Conservation (phyloP, 371 early-diverging fungal genomes). For the Syncephalastrum monosporum region DNA sequence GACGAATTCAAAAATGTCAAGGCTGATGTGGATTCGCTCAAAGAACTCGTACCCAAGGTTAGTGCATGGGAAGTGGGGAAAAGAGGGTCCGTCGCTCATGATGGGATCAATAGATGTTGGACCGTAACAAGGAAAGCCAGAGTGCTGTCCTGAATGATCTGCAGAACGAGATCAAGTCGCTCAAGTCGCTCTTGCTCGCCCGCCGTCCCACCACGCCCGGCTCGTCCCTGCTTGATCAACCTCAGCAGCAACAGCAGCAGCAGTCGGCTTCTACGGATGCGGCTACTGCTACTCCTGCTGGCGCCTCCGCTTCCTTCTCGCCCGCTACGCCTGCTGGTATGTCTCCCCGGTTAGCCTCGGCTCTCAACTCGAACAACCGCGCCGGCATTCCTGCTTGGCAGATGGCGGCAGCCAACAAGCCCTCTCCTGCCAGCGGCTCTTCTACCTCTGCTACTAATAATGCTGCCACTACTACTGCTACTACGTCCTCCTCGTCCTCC, state of each 20-base stretch:
- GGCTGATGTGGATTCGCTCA: conserved; percentile 77
- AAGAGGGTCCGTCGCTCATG: not conserved
- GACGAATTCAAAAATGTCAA: conserved; percentile 73
- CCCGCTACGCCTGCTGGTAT: conserved; percentile 21
- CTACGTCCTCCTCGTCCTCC: no score
- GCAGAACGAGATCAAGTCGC: conserved; percentile 90
- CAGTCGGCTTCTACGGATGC: not conserved
- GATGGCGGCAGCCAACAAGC: conserved; percentile 41
- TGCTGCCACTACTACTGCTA: not conserved
- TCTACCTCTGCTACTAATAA: not conserved
- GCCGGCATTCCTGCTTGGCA: conserved; percentile 83
- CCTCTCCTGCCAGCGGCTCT: no score
- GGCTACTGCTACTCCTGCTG: not conserved
- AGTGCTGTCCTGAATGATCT: conserved; percentile 77
- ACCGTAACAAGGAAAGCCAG: conserved; percentile 75
- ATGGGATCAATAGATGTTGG: conserved; percentile 54
- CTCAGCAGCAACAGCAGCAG: conserved; percentile 16
- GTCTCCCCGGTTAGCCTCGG: conserved; percentile 36
- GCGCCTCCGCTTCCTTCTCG: conserved; percentile 6
- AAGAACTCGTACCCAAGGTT: conserved; percentile 76
- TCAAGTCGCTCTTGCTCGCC: conserved; percentile 84
- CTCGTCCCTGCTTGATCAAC: conserved; percentile 21
- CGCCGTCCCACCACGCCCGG: conserved; percentile 50
- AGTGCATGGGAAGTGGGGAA: not conserved
- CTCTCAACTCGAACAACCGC: conserved; percentile 23